phyloP scores from a whole-genome alignment of 805 yeast species.

The Cyberlindnera petersonii region DNA sequence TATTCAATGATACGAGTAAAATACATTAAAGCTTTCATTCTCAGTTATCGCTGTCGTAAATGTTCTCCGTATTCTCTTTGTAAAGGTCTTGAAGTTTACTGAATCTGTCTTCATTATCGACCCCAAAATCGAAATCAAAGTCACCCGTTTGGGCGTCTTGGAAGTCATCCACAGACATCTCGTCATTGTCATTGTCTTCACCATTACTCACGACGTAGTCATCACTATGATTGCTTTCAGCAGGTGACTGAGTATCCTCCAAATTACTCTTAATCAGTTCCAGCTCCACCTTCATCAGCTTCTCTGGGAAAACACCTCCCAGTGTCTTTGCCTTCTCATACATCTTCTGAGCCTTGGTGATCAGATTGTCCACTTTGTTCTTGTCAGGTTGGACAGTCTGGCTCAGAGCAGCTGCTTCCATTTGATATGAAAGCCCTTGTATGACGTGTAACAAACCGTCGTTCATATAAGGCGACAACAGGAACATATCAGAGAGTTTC shows the following conservation, averaged over 20 bases:
- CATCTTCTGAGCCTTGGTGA: conserved; percentile 12
- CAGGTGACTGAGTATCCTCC: conserved; percentile 1
- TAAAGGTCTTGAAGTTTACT: not conserved
- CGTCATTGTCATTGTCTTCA: not conserved
- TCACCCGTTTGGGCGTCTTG: not conserved
- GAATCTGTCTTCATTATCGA: not conserved
- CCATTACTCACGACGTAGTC: no score
- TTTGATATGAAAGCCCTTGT: conserved; percentile 24
- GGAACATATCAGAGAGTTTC: conserved; percentile 16
- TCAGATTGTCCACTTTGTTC: conserved; percentile 12
- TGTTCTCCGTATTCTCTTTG: not conserved
- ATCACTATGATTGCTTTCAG: conserved; percentile 3
- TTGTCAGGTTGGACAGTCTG: conserved; percentile 7
- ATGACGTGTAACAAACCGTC: conserved; percentile 26
- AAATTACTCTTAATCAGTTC: conserved; percentile 11
- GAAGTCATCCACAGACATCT: not conserved
- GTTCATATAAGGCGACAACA: conserved; percentile 17
- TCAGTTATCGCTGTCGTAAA: not conserved
- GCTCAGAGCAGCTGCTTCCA: conserved; percentile 16
- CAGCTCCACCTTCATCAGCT: conserved; percentile 16
- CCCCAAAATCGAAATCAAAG: not conserved
- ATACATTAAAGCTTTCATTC: not conserved
- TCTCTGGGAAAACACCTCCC: conserved; percentile 19
- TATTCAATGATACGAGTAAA: no score
- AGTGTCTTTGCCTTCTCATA: conserved; percentile 16